A percentile compares a stretch with the other conserved stretches of the same genome.
These are phyloP conservation scores for Limnanthes douglasii DNA, from an alignment of 345 rosid genomes.

Conservation along the genomic window DNA sequence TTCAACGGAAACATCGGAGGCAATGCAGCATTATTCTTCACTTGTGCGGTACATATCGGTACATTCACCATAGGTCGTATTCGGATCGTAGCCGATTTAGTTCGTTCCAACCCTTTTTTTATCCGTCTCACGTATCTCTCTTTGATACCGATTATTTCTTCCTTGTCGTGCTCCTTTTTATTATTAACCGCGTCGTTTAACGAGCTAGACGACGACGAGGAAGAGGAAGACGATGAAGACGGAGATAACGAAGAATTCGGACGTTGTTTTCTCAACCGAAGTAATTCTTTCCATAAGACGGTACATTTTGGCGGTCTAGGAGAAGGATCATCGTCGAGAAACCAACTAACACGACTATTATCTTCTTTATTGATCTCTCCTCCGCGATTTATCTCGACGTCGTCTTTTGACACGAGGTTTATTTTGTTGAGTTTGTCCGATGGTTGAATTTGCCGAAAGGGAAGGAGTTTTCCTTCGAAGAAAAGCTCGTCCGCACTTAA, in stretches of 20 bases:
- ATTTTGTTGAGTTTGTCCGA: slow-evolving; percentile 53
- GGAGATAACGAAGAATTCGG: slow-evolving; percentile 11
- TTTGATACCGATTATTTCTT: too few relatives aligned
- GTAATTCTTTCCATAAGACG: slow-evolving; percentile 87
- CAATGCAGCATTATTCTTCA: slow-evolving; percentile 29
- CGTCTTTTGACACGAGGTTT: slow-evolving; percentile 25
- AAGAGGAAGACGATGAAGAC: slow-evolving; percentile 14
- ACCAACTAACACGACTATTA: slow-evolving; percentile 42
- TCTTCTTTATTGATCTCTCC: slow-evolving; percentile 17
- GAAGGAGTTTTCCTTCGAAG: slow-evolving; percentile 80
- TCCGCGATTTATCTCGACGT: slow-evolving; percentile 10
- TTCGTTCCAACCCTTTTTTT: slow-evolving; percentile 66
- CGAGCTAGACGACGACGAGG: slow-evolving; percentile 53
- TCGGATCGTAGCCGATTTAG: slow-evolving; percentile 55
- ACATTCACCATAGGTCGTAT: slow-evolving; percentile 77
- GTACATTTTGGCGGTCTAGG: slow-evolving; percentile 98
- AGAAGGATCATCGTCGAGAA: slow-evolving; percentile 87
- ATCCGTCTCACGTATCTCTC: slow-evolving; percentile 40
- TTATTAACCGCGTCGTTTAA: slow-evolving; percentile 19
- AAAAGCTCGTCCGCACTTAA: slow-evolving; percentile 84
- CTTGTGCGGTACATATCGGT: slow-evolving; percentile 52
- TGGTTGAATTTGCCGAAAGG: slow-evolving; percentile 75
- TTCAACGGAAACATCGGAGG: slow-evolving; percentile 58
- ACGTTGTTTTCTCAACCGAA: slow-evolving; percentile 71
- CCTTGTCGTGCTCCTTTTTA: slow-evolving; percentile 20